Conservation (phyloP, 257 asterid species). For the Handroanthus guayacan region DNA sequence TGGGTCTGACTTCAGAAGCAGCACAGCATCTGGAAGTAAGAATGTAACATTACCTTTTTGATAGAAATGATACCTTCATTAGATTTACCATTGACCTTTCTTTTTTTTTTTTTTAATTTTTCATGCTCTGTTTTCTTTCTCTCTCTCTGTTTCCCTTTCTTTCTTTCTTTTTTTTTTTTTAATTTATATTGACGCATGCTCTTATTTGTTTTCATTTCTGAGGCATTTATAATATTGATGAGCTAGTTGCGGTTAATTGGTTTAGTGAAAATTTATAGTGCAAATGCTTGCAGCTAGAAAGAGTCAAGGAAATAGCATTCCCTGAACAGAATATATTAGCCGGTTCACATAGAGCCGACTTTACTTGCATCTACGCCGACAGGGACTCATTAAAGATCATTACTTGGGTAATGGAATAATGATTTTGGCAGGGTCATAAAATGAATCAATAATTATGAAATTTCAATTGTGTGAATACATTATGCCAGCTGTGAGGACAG, state of each 20-base stretch:
- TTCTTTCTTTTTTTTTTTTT: neutral
- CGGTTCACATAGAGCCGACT: slow-evolving; percentile 21
- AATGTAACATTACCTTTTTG: slow-evolving; percentile 18
- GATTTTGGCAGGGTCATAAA: neutral
- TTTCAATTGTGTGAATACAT: neutral
- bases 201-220: neutral
- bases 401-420: slow-evolving; percentile 1
- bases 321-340: slow-evolving; percentile 16
- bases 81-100: neutral
- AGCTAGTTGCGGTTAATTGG: slow-evolving; percentile 5
- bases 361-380: slow-evolving; percentile 7
- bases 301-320: slow-evolving; percentile 2
- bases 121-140: too few relatives aligned
- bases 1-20: slow-evolving; percentile 92
- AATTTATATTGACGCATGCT: neutral
- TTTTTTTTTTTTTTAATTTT: neutral
- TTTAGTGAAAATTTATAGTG: neutral
- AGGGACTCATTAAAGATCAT: slow-evolving; percentile 8
- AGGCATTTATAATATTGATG: slow-evolving; percentile 7
- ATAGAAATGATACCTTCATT: neutral
- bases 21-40: slow-evolving; percentile 94
- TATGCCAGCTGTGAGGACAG: slow-evolving; percentile 1
- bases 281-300: slow-evolving; percentile 5
- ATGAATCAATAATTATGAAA: slow-evolving; percentile 2
- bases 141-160: neutral